Base-by-base conservation (phyloP, 1,139 yeast genomes). In the Candida sojae region DNA sequence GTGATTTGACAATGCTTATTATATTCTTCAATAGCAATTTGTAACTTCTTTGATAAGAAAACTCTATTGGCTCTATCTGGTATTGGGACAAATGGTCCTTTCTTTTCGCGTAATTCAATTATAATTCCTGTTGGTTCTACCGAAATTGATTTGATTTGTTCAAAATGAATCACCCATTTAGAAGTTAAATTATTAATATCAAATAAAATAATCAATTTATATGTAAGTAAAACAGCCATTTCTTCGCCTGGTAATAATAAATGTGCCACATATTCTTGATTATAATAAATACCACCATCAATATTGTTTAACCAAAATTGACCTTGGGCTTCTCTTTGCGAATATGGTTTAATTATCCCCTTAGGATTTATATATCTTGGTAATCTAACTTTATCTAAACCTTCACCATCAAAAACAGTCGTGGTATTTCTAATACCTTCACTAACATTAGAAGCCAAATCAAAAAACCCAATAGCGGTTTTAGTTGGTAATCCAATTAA, bases 371-470 rank as follows among this genome's bases (percentile, higher is more conserved):
- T 77, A 56, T 77, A 84, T 44, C 99, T 72, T 1, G 99, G 95
- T 38, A 92, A 75, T 49, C 99, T 80, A 1, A 89, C 90, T 55
- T 89, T 84, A 50, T 85, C 89, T 44, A 92, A 78, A 0, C 87
- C 87, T 44, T 86, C 92, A 3, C 82, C 82, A 63, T 90, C 97
- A 63, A 91, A 87, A 2, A 89, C 93, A 0, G 97, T 89, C 0
- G 99, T 90, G 0, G 98, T 89, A 63, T 87, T 91, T 51, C 93
- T 79, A 44, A 95, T 92, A 25, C 98, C 98, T 64, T 92, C 98
- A 69, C 96, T 86, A 29, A 93, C 85, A 67, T 90, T 92, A 43
- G 90, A 87, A 0, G 99, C 97, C 55, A 95, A 75, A 63, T 95
- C 99, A 59, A 95, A 86, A 32, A 93, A 66, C 6, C 99, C 99